These are phyloP conservation scores for Ustanciosporium gigantosporum DNA, from an alignment of 1,284 basidiomycete genomes.

Conservation along the genomic window DNA sequence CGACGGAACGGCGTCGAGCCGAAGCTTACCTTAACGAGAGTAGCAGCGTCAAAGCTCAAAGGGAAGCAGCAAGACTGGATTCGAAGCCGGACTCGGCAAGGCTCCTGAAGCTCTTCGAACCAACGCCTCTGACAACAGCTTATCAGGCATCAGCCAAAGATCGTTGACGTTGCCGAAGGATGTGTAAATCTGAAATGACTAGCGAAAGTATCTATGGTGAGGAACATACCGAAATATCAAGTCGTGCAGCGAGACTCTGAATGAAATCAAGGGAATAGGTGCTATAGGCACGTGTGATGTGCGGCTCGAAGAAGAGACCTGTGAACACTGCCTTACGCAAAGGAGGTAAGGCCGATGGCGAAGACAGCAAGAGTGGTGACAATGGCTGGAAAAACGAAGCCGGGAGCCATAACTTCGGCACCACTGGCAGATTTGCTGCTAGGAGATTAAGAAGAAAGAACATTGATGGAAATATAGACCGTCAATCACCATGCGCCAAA, in stretches of 20 bases:
- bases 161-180: not conserved
- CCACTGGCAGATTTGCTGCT: not conserved
- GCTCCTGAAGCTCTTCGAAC: not conserved
- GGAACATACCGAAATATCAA: too few relatives aligned
- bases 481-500: not conserved
- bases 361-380: not conserved
- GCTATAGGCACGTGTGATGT: not conserved
- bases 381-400: not conserved
- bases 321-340: too few relatives aligned
- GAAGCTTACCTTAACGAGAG: conserved; percentile 2
- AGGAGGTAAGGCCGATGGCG: not conserved
- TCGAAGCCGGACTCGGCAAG: not conserved
- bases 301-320: not conserved
- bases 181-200: too few relatives aligned
- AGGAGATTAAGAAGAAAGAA: not conserved
- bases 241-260: too few relatives aligned
- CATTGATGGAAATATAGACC: not conserved
- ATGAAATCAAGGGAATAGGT: too few relatives aligned
- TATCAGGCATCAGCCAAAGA: not conserved
- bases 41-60: not conserved
- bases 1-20: conserved; percentile 19
- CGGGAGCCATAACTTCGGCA: not conserved
- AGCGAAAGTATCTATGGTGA: too few relatives aligned
- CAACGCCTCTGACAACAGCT: not conserved
- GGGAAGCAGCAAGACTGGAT: not conserved